Conservation (phyloP, 345 rosid species). For the Turritis glabra region DNA sequence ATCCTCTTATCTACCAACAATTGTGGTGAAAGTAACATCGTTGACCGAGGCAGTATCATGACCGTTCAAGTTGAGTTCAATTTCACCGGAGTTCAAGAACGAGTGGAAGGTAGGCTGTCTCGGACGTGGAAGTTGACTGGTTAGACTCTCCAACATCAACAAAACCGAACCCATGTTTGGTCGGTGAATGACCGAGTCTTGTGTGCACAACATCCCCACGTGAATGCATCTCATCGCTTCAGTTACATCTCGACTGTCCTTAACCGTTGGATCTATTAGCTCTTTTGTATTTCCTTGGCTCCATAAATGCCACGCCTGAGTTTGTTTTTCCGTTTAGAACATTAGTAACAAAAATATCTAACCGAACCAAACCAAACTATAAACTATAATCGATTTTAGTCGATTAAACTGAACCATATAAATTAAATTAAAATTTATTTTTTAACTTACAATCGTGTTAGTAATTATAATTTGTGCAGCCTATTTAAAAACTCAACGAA, state of each 20-base stretch:
- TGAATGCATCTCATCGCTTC: slow-evolving; percentile 53
- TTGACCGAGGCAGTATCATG: slow-evolving; percentile 57
- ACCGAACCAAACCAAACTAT: no score
- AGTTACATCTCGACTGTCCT: slow-evolving; percentile 14
- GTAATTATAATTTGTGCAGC: no score
- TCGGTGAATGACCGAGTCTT: slow-evolving; percentile 49
- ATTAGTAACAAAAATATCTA: neutral
- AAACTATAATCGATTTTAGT: no score
- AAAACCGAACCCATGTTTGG: slow-evolving; percentile 52
- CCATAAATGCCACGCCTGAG: slow-evolving; percentile 60
- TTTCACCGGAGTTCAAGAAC: slow-evolving; percentile 38
- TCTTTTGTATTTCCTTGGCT: slow-evolving; percentile 48
- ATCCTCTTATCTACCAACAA: slow-evolving; percentile 55
- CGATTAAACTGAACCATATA: no score
- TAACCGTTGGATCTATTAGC: slow-evolving; percentile 52
- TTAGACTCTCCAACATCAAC: slow-evolving; percentile 45
- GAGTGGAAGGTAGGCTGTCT: slow-evolving; percentile 46
- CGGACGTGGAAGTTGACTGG: slow-evolving; percentile 42
- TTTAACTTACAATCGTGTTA: no score
- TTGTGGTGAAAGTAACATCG: slow-evolving; percentile 53
- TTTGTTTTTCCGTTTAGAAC: neutral
- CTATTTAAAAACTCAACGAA: no score
- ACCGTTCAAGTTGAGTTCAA: slow-evolving; percentile 40
- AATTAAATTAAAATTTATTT: no score
- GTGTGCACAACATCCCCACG: slow-evolving; percentile 58